Evolutionary conservation across 306 rosid species (phyloP).

Genomic region (Begonia loranthoides): DNA sequence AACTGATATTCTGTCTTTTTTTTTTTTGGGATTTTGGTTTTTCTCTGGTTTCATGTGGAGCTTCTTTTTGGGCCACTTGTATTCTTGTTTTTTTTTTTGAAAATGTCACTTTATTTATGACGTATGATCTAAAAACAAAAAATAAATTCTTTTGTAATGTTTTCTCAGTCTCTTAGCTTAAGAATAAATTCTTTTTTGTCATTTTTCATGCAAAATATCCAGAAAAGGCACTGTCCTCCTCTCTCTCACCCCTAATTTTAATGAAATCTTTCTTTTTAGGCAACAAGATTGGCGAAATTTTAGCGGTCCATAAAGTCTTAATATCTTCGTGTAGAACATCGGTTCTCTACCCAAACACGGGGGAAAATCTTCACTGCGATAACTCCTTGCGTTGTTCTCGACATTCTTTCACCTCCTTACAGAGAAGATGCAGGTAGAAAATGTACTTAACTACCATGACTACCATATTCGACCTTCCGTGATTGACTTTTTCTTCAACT

Average conservation of each 20-base stretch:
- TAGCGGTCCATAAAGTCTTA: constrained; percentile 59
- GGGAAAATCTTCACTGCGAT: constrained; percentile 92
- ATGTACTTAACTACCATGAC: constrained; percentile 74
- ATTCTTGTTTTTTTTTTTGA: no score
- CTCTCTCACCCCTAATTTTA: background rate
- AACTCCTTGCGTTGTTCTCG: constrained; percentile 80
- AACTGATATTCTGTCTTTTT: no score
- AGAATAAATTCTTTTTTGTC: no score
- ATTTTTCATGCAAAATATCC: no score
- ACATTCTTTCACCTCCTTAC: constrained; percentile 81
- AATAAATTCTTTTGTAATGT: no score
- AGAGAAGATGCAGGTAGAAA: constrained; percentile 66
- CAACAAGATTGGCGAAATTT: constrained; percentile 77
- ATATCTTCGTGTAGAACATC: constrained; percentile 63
- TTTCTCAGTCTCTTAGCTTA: no score
- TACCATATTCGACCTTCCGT: constrained; percentile 66
- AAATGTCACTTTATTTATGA: no score
- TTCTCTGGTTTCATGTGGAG: no score
- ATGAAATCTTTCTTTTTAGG: constrained; percentile 7
- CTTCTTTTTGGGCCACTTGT: no score
- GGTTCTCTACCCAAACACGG: constrained; percentile 58
- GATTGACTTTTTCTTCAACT: constrained; percentile 17
- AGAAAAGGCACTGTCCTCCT: no score
- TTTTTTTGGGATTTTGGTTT: no score
- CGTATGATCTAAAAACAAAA: no score